Percentiles rank a stretch among this genome's conserved stretches.
Evolutionary conservation across 495 filamentous ascomycete genomes (phyloP).

Genomic region (Aspergillus avenaceus): DNA sequence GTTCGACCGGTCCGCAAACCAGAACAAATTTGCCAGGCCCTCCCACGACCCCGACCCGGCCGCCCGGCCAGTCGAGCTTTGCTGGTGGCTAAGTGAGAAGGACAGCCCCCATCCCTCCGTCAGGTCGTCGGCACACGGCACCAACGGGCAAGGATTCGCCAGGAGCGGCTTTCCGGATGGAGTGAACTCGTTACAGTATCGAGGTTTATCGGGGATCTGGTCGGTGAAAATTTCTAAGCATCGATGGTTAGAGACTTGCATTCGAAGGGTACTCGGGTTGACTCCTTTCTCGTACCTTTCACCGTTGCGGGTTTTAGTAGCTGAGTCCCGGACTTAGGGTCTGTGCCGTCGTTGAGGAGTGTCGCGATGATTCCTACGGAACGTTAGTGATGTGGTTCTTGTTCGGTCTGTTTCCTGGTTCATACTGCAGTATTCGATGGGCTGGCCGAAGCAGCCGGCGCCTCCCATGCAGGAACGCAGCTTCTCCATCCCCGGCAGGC

Average conservation of each 20-base stretch:
- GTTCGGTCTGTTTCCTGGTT: not conserved
- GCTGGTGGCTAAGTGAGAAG: slow-evolving; percentile 43
- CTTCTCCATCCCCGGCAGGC: slow-evolving; percentile 16
- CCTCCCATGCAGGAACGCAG: slow-evolving; percentile 46
- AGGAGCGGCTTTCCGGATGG: slow-evolving; percentile 47
- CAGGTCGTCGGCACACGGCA: slow-evolving; percentile 45
- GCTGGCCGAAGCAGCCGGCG: slow-evolving; percentile 51
- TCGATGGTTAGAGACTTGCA: too few species aligned
- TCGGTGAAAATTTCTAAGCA: slow-evolving; percentile 57
- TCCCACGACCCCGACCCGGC: slow-evolving; percentile 49
- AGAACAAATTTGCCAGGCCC: slow-evolving; percentile 57
- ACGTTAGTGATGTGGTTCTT: too few species aligned
- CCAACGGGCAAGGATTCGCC: slow-evolving; percentile 44
- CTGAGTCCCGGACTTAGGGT: slow-evolving; percentile 38
- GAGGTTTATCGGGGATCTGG: slow-evolving; percentile 52
- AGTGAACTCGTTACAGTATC: slow-evolving; percentile 42
- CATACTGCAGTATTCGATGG: slow-evolving; percentile 49
- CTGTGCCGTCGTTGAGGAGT: slow-evolving; percentile 47
- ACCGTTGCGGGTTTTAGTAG: slow-evolving; percentile 49
- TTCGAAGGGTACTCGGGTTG: too few species aligned
- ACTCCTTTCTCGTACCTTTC: slow-evolving; percentile 9
- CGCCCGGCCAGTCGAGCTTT: slow-evolving; percentile 44
- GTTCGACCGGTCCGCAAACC: slow-evolving; percentile 57
- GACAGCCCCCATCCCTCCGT: slow-evolving; percentile 59
- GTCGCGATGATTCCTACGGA: slow-evolving; percentile 36